Conservation (phyloP, 2,329 filamentous ascomycete species). For the Xenoacremonium recifei region DNA sequence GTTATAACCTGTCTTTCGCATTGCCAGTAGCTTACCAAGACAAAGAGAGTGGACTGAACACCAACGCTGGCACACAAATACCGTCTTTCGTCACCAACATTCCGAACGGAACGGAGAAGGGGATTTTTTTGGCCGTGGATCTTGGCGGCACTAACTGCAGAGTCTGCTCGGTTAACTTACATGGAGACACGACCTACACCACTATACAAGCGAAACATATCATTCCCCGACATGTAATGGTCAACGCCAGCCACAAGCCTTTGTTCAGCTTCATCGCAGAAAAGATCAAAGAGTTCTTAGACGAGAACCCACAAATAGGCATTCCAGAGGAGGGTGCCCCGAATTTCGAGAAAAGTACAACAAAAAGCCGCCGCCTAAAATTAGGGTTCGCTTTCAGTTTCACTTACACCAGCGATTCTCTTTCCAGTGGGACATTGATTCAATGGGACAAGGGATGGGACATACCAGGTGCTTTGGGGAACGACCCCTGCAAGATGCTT, state of each 20-base stretch:
- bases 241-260: constrained; percentile 88
- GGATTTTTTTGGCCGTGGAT: constrained; percentile 93
- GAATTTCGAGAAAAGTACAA: too few relatives aligned
- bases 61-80: too few relatives aligned
- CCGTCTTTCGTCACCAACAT: neutral
- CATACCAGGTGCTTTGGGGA: constrained; percentile 88
- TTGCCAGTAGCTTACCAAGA: too few relatives aligned
- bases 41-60: too few relatives aligned
- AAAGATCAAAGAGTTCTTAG: constrained; percentile 85
- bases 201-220: constrained; percentile 73
- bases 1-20: too few relatives aligned
- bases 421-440: constrained; percentile 92
- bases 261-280: constrained; percentile 91
- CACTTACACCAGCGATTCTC: constrained; percentile 88
- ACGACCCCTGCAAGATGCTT: constrained; percentile 88
- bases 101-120: constrained; percentile 47
- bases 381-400: constrained; percentile 98
- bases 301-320: constrained; percentile 59
- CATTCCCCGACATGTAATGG: constrained; percentile 89
- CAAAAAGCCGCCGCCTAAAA: constrained; percentile 93
- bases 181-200: constrained; percentile 86
- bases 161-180: constrained; percentile 90
- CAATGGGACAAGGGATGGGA: constrained; percentile 99
- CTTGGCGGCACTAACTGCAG: constrained; percentile 97
- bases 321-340: too few relatives aligned